phyloP scores from a whole-genome alignment of 257 asterid species.

The Agastache rugosa region DNA sequence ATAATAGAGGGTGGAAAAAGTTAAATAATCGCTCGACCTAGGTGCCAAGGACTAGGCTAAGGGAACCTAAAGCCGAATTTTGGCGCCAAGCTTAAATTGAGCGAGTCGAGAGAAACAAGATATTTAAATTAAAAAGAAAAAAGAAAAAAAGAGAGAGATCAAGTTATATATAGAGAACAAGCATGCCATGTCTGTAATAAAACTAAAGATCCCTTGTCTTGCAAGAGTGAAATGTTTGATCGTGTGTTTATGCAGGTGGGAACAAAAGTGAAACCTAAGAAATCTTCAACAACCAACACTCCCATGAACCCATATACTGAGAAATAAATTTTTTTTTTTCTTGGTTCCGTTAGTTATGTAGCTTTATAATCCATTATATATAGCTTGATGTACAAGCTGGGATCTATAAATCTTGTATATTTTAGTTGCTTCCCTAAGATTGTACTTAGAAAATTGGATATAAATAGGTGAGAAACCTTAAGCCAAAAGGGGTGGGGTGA shows the following conservation, averaged over 20 bases:
- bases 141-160: too few relatives aligned
- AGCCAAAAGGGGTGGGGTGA: not conserved
- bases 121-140: not conserved
- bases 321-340: not conserved
- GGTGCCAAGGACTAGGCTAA: not conserved
- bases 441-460: conserved; percentile 25
- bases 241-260: conserved; percentile 29
- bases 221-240: conserved; percentile 35
- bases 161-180: not conserved
- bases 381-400: conserved; percentile 15
- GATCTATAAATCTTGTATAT: not conserved
- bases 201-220: conserved; percentile 17
- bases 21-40: not conserved
- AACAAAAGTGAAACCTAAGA: conserved; percentile 44
- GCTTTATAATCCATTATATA: not conserved
- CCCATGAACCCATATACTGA: not conserved
- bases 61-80: too few relatives aligned
- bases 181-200: not conserved
- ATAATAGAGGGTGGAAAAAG: not conserved
- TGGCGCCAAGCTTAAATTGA: not conserved
- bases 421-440: not conserved
- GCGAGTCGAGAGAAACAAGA: not conserved
- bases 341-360: conserved; percentile 4
- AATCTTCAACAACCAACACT: conserved; percentile 29
- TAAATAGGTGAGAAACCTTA: conserved; percentile 32